Evolutionary conservation across 768 basidiomycete genomes (phyloP), one percentile per base, ranked within the genome.

Genomic region (Boletus rex-veris): DNA sequence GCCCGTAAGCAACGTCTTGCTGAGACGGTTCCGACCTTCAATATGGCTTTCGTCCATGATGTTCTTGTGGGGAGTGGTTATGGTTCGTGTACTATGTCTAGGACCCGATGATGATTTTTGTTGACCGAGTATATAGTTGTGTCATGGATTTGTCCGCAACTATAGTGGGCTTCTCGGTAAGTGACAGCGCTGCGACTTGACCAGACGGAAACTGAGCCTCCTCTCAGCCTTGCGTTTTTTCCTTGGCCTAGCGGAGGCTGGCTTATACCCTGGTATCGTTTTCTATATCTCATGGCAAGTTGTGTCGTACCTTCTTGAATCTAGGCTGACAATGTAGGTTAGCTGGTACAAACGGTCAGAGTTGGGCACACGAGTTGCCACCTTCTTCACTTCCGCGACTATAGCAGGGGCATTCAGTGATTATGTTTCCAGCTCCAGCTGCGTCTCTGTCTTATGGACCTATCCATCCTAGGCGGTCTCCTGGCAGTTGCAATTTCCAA

Each of bases 291-390:
- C 82, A 28, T 81, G 80, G 84, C 76, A 62, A 57, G 71, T 58
- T 10, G 24, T 35, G 30, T 41, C 9, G 15, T 9, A 41, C 18
- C 31, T 31, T 39, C 5, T 6, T 41, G 5, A 19, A 24, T 35
- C 30, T 41, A 15, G 18, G 21, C 45, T 55, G 33, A 52, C 36
- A 11, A 8, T 31, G 19, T 26, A 21, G 15, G 38, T 14, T 48
- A 87, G 85, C 60, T 92, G 90, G 88, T 92, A 92, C 69, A 85
- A 82, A 63, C 82, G 87, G 26, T 78, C 81, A 11, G 91, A 93
- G 62, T 77, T 88, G 60, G 88, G 86, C 15, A 75, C 80, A 31
- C 82, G 88, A 33, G 73, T 87, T 21, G 86, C 89, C 0, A 54
- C 85, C 15, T 93, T 93, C 73, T 91, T 90, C 71, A 83, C 85